Evolutionary conservation across 2,329 filamentous ascomycete species (phyloP).

Genomic region (Magnaporthiopsis rhizophila): DNA sequence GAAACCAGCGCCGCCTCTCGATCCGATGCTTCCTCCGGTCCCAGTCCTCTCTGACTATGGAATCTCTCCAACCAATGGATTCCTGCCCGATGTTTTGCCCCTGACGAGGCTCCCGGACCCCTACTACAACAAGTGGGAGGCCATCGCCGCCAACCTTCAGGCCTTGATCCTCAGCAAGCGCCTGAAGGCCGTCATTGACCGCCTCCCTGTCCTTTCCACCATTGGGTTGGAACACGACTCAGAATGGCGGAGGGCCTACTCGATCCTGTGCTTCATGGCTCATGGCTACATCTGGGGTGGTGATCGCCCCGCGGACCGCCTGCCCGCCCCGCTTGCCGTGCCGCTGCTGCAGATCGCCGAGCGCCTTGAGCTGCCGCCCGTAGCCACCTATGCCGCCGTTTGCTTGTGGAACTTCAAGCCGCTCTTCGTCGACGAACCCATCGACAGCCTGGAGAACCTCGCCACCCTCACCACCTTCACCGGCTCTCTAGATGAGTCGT

Average conservation of each 20-base stretch:
- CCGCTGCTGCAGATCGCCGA: conserved; percentile 72
- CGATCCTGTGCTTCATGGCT: conserved; percentile 80
- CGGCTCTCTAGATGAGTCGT: conserved; percentile 90
- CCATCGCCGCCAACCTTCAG: conserved; percentile 77
- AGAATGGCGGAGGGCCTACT: conserved; percentile 93
- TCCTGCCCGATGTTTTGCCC: conserved; percentile 75
- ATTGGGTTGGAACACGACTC: conserved; percentile 71
- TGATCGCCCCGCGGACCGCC: conserved; percentile 62
- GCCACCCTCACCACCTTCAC: conserved; percentile 86
- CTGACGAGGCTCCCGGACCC: conserved; percentile 74
- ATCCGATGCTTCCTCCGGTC: conserved; percentile 49
- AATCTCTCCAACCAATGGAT: conserved; percentile 71
- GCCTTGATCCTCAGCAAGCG: conserved; percentile 77
- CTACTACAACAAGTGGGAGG: conserved; percentile 95
- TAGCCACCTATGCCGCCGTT: conserved; percentile 87
- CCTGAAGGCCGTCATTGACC: conserved; percentile 70
- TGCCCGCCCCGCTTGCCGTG: conserved; percentile 76
- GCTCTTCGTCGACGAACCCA: conserved; percentile 72
- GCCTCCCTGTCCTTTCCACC: conserved; percentile 76
- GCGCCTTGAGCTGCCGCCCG: conserved; percentile 77
- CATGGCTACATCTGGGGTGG: conserved; percentile 97
- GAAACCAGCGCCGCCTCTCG: background rate
- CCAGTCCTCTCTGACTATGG: conserved; percentile 68
- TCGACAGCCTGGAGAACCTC: conserved; percentile 81
- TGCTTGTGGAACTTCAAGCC: conserved; percentile 97